Evolutionary conservation across 371 early-diverging fungal genomes (phyloP), one percentile per base, ranked within the genome.

Genomic region (Cokeromyces recurvatus): DNA sequence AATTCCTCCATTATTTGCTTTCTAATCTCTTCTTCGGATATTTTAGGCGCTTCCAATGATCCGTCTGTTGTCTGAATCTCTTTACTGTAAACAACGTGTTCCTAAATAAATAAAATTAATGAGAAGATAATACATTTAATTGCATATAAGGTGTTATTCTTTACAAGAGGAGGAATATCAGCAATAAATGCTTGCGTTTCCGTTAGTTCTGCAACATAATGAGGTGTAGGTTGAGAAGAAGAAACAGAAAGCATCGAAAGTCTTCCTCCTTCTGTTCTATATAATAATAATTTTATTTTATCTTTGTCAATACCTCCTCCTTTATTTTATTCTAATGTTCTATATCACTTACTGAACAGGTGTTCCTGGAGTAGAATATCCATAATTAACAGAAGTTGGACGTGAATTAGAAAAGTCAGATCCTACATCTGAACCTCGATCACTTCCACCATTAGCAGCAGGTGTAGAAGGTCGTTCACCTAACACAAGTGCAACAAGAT

Each of bases 51-150:
- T 49, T 84, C 86, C 53, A 71, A 72, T 6, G 73, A 71, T 31
- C 68, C 74, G 37, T 81, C 87, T 1, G 78, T 69, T 3, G 94
- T 94, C 55, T 96, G 97, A 14, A 86, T 82, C 53, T 91, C 93
- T 64, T 94, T 94, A 65, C 80, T 87, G 70, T 95, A 95, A 16
- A 82, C 79, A n/a, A 94, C 89, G 39, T 76, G 76, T 71, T 92
- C 93, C 87, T 89, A 50, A 0, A 19, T 19, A 12, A 2, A 17
- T 0, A 35, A 22, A 44, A 6, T 22, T 43, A 23, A n/a, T n/a
- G n/a, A n/a, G n/a, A n/a, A n/a, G 5, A 7, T 27, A 5, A 27
- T 11, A 27, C 29, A 7, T 11, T 27, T 27, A 27, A 11, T 27
- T 27, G 5, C 29, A 27, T 7, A 27, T 29, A 12, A 34, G 11